These are phyloP conservation scores for Monilinia polystroma DNA, from an alignment of 2,329 filamentous ascomycete species.

Conservation along the genomic window DNA sequence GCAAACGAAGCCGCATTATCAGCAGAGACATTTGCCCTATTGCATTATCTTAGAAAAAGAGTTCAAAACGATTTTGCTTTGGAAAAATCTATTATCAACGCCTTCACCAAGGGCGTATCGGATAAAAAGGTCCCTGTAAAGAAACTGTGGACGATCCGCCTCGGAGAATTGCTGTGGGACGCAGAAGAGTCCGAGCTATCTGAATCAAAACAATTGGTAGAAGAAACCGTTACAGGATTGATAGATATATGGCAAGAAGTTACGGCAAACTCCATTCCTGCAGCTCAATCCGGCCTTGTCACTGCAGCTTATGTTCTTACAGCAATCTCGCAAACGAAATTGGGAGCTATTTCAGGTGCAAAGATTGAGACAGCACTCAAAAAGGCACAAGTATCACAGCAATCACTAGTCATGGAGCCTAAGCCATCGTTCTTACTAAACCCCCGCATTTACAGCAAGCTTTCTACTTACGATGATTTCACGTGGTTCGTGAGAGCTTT, in stretches of 20 bases:
- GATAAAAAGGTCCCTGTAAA: constrained; percentile 82
- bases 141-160: constrained; percentile 75
- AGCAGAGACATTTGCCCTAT: constrained; percentile 71
- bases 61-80: constrained; percentile 60
- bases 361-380: constrained; percentile 58
- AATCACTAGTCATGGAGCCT: constrained; percentile 67
- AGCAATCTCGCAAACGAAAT: constrained; percentile 57
- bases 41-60: constrained; percentile 61
- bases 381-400: constrained; percentile 60
- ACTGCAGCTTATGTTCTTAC: constrained; percentile 74
- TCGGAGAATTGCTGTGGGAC: constrained; percentile 68
- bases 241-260: constrained; percentile 76
- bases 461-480: constrained; percentile 72
- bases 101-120: constrained; percentile 74
- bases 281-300: constrained; percentile 80
- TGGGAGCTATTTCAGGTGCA: constrained; percentile 53
- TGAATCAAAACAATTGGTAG: constrained; percentile 53
- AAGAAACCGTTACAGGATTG: constrained; percentile 55
- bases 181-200: constrained; percentile 49
- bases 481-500: constrained; percentile 74
- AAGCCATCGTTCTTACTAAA: constrained; percentile 89
- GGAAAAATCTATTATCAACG: constrained; percentile 65
- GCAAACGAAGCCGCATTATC: constrained; percentile 80
- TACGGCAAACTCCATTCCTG: constrained; percentile 70
- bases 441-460: constrained; percentile 78